Conservation (phyloP, 108 stramenopile genomes). For the Cylindrotheca closterium region DNA sequence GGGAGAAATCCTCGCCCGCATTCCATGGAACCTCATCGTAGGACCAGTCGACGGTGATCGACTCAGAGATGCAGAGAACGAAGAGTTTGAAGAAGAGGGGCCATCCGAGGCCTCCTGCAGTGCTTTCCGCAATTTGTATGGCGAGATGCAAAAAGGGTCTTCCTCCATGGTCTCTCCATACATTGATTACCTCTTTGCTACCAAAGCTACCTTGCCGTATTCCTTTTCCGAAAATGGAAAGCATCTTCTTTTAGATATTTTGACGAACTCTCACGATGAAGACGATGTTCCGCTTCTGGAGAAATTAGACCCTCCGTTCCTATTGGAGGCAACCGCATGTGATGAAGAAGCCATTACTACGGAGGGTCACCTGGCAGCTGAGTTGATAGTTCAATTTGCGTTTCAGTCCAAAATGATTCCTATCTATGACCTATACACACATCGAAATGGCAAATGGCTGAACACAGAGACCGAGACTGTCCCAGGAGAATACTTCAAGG, state of each 20-base stretch:
- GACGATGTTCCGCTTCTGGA: too few relatives aligned
- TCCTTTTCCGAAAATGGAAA: slow-evolving; percentile 10
- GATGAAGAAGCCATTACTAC: too few relatives aligned
- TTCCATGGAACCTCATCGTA: slow-evolving; percentile 41
- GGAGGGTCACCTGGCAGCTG: slow-evolving; percentile 14
- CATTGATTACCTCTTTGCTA: slow-evolving; percentile 45
- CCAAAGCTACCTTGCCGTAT: background rate
- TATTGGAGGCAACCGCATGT: too few relatives aligned
- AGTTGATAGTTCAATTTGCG: slow-evolving; percentile 17
- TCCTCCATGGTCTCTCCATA: slow-evolving; percentile 47
- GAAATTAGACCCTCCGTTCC: too few relatives aligned
- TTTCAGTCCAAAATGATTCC: slow-evolving; percentile 22
- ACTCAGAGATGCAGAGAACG: background rate
- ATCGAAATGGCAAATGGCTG: slow-evolving; percentile 19
- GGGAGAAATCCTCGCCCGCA: slow-evolving; percentile 34
- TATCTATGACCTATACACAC: slow-evolving; percentile 31
- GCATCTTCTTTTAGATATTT: slow-evolving; percentile 7
- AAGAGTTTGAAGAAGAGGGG: slow-evolving; percentile 1
- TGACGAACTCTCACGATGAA: too few relatives aligned
- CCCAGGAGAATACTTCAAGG: background rate
- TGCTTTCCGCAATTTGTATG: slow-evolving; percentile 22
- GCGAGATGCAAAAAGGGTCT: slow-evolving; percentile 32
- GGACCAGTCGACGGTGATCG: slow-evolving; percentile 4
- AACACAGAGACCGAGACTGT: slow-evolving; percentile 15
- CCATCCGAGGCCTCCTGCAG: slow-evolving; percentile 21